Evolutionary conservation across 179 eudicot genomes (phyloP).

Genomic region (Spinacia oleracea): DNA sequence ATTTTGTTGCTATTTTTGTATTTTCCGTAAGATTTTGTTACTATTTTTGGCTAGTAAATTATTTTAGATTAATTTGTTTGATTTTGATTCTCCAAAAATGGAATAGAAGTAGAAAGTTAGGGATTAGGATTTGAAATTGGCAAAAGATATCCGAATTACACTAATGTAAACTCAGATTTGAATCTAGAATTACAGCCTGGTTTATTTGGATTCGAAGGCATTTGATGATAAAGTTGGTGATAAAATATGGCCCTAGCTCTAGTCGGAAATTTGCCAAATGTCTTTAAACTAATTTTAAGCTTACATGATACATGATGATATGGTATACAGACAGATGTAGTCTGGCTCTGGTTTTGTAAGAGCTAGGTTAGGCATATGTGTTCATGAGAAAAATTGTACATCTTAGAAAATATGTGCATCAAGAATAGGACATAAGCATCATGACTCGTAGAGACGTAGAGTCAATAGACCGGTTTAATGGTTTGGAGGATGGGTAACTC

Average conservation of each 20-base stretch:
- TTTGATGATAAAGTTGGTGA: neutral
- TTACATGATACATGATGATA: neutral
- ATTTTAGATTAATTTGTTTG: neutral
- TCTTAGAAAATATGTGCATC: neutral
- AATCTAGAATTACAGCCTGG: neutral
- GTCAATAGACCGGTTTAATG: neutral
- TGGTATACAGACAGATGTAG: neutral
- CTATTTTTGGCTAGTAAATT: neutral
- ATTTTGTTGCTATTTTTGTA: too few relatives aligned
- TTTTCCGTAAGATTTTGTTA: neutral
- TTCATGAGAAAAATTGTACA: neutral
- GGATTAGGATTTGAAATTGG: neutral
- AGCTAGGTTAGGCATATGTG: neutral
- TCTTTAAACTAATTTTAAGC: neutral
- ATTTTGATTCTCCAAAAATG: neutral
- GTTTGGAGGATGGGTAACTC: neutral
- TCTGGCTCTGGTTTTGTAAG: neutral
- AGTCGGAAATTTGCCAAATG: too few relatives aligned
- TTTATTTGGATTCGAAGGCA: too few relatives aligned
- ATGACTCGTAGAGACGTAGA: neutral
- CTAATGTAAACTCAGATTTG: neutral
- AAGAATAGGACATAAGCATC: neutral
- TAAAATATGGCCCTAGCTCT: neutral
- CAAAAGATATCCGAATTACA: too few relatives aligned
- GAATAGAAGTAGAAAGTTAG: neutral